These are phyloP conservation scores for Aurifilum marmelostoma DNA, from an alignment of 2,329 filamentous ascomycete species.

Conservation along the genomic window DNA sequence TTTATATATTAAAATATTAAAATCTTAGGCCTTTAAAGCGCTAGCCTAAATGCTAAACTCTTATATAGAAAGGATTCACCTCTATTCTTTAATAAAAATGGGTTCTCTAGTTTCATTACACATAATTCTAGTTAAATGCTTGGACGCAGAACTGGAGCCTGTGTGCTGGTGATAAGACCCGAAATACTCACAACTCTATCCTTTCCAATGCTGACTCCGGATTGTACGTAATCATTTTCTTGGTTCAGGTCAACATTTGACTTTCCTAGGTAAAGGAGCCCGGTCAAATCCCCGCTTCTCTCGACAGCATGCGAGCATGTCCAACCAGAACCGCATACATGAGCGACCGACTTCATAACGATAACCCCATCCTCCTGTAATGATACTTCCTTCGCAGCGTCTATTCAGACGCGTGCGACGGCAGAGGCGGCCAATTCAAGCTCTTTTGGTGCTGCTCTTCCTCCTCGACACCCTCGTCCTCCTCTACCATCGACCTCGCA, in stretches of 20 bases:
- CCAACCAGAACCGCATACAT: not conserved
- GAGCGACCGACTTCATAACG: not conserved
- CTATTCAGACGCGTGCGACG: slow-evolving; percentile 39
- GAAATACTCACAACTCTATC: not conserved
- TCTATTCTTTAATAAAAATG: no score
- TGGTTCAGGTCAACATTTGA: not conserved
- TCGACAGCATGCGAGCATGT: not conserved
- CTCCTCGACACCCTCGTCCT: slow-evolving; percentile 40
- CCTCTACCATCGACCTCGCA: slow-evolving; percentile 38
- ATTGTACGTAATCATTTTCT: not conserved
- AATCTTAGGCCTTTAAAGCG: no score
- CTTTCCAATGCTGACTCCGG: not conserved
- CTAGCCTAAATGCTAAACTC: no score
- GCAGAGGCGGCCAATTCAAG: slow-evolving; percentile 40
- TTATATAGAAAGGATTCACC: no score
- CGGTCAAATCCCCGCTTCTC: not conserved
- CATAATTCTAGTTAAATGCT: not conserved
- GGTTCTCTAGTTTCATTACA: no score
- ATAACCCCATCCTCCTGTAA: slow-evolving; percentile 26
- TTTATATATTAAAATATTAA: no score
- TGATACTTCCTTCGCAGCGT: slow-evolving; percentile 41
- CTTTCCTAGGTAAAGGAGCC: not conserved
- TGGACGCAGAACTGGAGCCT: not conserved
- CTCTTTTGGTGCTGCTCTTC: slow-evolving; percentile 39
- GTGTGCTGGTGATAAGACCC: not conserved